Percentiles rank a stretch among this genome's conserved stretches.
Evolutionary conservation across 2,329 filamentous ascomycete genomes (phyloP).

Genomic region (Claviceps sp.): DNA sequence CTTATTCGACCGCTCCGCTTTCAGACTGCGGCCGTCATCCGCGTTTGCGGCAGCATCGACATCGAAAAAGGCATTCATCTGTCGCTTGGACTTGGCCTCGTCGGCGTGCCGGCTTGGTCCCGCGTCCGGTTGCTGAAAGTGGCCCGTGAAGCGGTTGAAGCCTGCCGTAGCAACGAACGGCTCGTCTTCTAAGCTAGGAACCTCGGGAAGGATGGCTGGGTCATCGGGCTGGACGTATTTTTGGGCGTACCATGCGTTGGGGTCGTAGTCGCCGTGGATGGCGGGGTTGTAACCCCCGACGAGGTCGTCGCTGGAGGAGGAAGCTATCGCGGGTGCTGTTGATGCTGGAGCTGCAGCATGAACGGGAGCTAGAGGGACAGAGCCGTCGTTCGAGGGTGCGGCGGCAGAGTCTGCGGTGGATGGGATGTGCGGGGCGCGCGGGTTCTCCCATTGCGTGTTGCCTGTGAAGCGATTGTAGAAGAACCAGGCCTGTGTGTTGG

Average conservation of each 20-base stretch:
- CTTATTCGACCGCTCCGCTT: conserved; percentile 78
- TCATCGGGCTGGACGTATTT: conserved; percentile 26
- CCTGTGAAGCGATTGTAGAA: conserved; percentile 75
- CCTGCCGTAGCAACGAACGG: conserved; percentile 55
- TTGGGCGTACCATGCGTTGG: conserved; percentile 85
- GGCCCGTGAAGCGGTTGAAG: conserved; percentile 88
- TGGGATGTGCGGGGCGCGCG: conserved; percentile 42
- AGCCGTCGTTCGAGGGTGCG: conserved; percentile 14
- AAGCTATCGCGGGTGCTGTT: conserved; percentile 14
- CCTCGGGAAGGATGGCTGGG: conserved; percentile 15
- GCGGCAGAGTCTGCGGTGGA: background rate
- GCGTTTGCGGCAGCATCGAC: conserved; percentile 86
- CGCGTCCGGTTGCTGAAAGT: conserved; percentile 57
- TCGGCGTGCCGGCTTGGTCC: conserved; percentile 69
- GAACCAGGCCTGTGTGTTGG: conserved; percentile 55
- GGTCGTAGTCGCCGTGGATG: conserved; percentile 93
- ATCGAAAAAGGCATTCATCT: conserved; percentile 93
- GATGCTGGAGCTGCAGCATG: conserved; percentile 11
- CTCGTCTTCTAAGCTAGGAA: conserved; percentile 25
- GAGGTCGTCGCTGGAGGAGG: conserved; percentile 24
- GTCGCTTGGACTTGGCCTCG: conserved; percentile 72
- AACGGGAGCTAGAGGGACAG: conserved; percentile 14
- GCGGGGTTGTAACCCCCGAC: conserved; percentile 84
- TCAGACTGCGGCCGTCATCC: conserved; percentile 80
- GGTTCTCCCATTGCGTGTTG: conserved; percentile 74